These are phyloP conservation scores for Ogataea allantospora DNA, from an alignment of 805 yeast genomes.

Conservation along the genomic window DNA sequence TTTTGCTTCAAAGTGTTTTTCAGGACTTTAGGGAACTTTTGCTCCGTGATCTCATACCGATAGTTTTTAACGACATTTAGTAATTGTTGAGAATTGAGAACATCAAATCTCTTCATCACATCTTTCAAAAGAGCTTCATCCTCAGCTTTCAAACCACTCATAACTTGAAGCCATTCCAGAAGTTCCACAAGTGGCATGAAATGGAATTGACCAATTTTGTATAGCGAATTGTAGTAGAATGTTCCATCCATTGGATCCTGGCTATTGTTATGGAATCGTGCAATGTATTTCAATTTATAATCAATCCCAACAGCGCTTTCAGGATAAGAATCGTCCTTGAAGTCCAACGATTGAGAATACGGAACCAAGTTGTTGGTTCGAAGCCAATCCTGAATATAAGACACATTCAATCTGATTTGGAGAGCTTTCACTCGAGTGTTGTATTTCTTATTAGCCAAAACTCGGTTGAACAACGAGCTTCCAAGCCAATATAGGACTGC, in stretches of 20 bases:
- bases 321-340: slow-evolving; percentile 32
- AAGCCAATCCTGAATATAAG: slow-evolving; percentile 92
- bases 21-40: slow-evolving; percentile 55
- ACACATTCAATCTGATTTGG: slow-evolving; percentile 83
- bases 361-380: slow-evolving; percentile 61
- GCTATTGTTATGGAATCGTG: slow-evolving; percentile 29
- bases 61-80: slow-evolving; percentile 70
- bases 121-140: slow-evolving; percentile 58
- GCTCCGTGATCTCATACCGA: slow-evolving; percentile 81
- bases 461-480: slow-evolving; percentile 66
- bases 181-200: slow-evolving; percentile 73
- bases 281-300: slow-evolving; percentile 27
- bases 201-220: slow-evolving; percentile 62
- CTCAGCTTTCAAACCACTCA: slow-evolving; percentile 52
- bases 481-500: slow-evolving; percentile 79
- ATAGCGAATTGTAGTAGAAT: slow-evolving; percentile 64
- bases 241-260: slow-evolving; percentile 47
- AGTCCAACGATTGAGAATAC: slow-evolving; percentile 27
- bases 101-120: slow-evolving; percentile 51
- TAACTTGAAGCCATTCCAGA: slow-evolving; percentile 87
- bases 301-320: slow-evolving; percentile 30
- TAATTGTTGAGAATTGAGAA: slow-evolving; percentile 67
- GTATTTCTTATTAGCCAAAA: slow-evolving; percentile 65
- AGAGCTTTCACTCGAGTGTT: slow-evolving; percentile 81
- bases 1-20: slow-evolving; percentile 41